Evolutionary conservation across 2,329 filamentous ascomycete genomes (phyloP).

Genomic region (Paecilomyces sp.): DNA sequence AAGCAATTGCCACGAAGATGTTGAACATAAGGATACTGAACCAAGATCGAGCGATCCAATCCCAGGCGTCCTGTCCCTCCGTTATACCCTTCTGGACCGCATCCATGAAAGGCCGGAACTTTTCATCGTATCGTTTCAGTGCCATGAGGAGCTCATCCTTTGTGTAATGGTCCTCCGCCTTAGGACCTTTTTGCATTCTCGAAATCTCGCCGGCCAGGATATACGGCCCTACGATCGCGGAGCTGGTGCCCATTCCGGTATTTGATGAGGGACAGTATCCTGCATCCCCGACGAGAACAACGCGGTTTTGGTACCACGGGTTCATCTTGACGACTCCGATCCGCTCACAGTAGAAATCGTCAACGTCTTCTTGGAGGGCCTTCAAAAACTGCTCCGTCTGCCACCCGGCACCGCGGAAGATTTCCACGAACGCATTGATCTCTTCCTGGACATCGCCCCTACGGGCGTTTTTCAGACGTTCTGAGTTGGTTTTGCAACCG

Average conservation of each 20-base stretch:
- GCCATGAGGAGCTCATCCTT: conserved; percentile 25
- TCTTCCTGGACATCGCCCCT: conserved; percentile 29
- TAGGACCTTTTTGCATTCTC: conserved; percentile 18
- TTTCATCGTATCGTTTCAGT: conserved; percentile 38
- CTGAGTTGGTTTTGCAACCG: conserved; percentile 16
- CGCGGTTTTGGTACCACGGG: conserved; percentile 40
- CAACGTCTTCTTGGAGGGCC: conserved; percentile 25
- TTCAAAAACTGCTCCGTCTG: conserved; percentile 36
- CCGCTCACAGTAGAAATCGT: conserved; percentile 43
- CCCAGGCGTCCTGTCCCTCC: conserved; percentile 6
- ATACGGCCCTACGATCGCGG: conserved; percentile 37
- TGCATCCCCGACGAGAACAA: conserved; percentile 50
- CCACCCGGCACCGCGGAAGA: conserved; percentile 42
- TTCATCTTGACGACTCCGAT: conserved; percentile 40
- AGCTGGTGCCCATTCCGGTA: conserved; percentile 47
- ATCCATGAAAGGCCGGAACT: conserved; percentile 39
- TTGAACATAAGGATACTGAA: conserved; percentile 27
- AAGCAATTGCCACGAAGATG: conserved; percentile 19
- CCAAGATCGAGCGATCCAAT: conserved; percentile 17
- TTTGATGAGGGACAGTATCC: conserved; percentile 43
- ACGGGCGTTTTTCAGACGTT: conserved; percentile 17
- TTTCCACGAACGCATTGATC: conserved; percentile 32
- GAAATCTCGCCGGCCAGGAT: conserved; percentile 31
- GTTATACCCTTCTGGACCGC: conserved; percentile 30
- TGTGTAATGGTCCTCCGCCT: conserved; percentile 5